phyloP scores from a whole-genome alignment of 1,284 basidiomycete species.

The Ustilago bromivora region DNA sequence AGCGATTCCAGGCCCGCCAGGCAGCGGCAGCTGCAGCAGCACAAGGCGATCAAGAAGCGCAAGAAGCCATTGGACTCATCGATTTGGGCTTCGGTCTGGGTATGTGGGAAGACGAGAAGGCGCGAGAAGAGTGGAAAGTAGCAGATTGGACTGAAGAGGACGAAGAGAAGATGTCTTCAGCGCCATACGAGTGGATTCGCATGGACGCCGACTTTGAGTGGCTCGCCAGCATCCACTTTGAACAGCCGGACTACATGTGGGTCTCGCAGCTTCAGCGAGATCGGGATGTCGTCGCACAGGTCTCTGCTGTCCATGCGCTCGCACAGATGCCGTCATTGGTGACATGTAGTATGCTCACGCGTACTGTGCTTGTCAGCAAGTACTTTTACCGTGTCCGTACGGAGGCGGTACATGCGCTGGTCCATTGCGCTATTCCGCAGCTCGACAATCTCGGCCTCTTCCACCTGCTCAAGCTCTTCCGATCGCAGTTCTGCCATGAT shows the following conservation, averaged over 20 bases:
- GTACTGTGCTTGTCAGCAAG: conserved; percentile 92
- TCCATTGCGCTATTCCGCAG: conserved; percentile 84
- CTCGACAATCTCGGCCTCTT: conserved; percentile 91
- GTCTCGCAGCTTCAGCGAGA: conserved; percentile 95
- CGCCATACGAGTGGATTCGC: conserved; percentile 98
- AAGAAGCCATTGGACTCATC: conserved; percentile 91
- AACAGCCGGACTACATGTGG: conserved; percentile 99
- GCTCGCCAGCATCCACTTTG: conserved; percentile 90
- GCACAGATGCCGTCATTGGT: conserved; percentile 85
- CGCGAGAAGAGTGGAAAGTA: conserved; percentile 87
- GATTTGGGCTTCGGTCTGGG: conserved; percentile 96
- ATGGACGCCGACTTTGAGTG: conserved; percentile 99
- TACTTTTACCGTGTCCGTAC: conserved; percentile 98
- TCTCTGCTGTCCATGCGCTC: conserved; percentile 72
- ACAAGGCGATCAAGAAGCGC: conserved; percentile 77
- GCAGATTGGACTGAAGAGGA: conserved; percentile 98
- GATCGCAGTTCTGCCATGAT: conserved; percentile 85
- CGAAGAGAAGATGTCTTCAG: conserved; percentile 83
- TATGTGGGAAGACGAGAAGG: conserved; percentile 83
- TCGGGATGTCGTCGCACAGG: conserved; percentile 89
- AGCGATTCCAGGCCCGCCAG: conserved; percentile 92
- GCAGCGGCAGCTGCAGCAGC: conserved; percentile 92
- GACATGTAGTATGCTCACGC: conserved; percentile 89
- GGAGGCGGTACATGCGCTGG: conserved; percentile 89
- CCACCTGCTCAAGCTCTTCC: conserved; percentile 93